Conservation (phyloP, 257 asterid species). For the Jasminum sambac region DNA sequence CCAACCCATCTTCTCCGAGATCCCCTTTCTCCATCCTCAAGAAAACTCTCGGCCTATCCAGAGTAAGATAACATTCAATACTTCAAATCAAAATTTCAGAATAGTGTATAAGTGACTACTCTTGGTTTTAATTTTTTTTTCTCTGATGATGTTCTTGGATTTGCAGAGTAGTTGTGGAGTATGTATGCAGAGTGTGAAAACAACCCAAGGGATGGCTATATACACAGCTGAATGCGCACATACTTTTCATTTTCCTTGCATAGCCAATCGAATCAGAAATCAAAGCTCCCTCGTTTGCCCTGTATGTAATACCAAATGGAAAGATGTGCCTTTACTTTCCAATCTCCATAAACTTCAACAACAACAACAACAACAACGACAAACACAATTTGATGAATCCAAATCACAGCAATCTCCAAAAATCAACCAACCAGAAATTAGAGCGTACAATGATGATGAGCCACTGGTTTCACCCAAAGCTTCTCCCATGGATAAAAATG, state of each 20-base stretch:
- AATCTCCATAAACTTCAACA: conserved; percentile 39
- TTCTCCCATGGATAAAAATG: conserved; percentile 29
- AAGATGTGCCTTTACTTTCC: conserved; percentile 69
- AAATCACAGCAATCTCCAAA: conserved; percentile 17
- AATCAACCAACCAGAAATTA: conserved; percentile 20
- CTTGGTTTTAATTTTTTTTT: background rate
- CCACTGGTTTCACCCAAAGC: conserved; percentile 59
- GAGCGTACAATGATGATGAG: conserved; percentile 67
- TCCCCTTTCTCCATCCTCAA: conserved; percentile 86
- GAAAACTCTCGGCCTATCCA: conserved; percentile 74
- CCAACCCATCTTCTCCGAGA: conserved; percentile 88
- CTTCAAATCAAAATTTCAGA: background rate
- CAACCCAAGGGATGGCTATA: conserved; percentile 78
- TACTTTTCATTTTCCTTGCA: conserved; percentile 81
- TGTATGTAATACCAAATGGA: conserved; percentile 71
- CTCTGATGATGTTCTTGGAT: background rate
- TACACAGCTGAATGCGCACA: conserved; percentile 94
- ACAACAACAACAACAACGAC: too few relatives aligned
- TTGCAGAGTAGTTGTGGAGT: conserved; percentile 84
- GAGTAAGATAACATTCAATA: conserved; percentile 43
- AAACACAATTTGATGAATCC: conserved; percentile 3
- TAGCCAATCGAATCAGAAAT: conserved; percentile 55
- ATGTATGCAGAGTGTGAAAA: conserved; percentile 74
- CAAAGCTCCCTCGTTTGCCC: conserved; percentile 66
- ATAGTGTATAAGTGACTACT: background rate